phyloP scores from a whole-genome alignment of 164 flowering plant genomes.

The Berberis vulgaris region DNA sequence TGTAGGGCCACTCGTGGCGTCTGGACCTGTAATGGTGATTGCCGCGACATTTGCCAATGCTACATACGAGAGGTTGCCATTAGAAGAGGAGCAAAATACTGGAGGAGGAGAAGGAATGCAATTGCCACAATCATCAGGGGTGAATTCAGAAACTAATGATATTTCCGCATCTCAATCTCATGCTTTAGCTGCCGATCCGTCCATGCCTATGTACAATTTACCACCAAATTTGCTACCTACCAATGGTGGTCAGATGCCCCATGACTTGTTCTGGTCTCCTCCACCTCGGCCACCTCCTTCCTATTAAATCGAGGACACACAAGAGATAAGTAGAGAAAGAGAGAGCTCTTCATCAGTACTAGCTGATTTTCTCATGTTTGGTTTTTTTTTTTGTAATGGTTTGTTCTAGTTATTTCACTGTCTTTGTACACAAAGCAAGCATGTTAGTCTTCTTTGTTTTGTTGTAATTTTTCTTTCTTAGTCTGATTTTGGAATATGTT shows the following conservation, averaged over 20 bases:
- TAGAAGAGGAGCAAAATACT: slow-evolving; percentile 27
- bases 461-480: too few species aligned
- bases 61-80: slow-evolving; percentile 48
- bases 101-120: slow-evolving; percentile 22
- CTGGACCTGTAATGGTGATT: slow-evolving; percentile 65
- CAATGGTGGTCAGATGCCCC: slow-evolving; percentile 8
- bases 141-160: slow-evolving; percentile 7
- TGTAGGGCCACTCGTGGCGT: slow-evolving; percentile 50
- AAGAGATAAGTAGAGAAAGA: neutral
- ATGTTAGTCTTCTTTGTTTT: too few species aligned
- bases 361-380: neutral
- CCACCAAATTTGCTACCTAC: slow-evolving; percentile 7
- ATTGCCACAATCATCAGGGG: slow-evolving; percentile 13
- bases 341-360: neutral
- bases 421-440: too few species aligned
- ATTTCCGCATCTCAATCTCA: slow-evolving; percentile 7
- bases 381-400: neutral
- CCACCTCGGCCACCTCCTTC: slow-evolving; percentile 6
- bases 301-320: neutral
- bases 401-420: too few species aligned
- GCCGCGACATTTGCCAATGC: slow-evolving; percentile 64
- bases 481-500: too few species aligned
- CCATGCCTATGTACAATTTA: slow-evolving; percentile 6
- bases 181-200: slow-evolving; percentile 3
- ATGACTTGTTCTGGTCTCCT: slow-evolving; percentile 10